A percentile compares a stretch with the other conserved stretches of the same genome.
These are phyloP conservation scores for Pilaira anomala DNA, from an alignment of 192 early-diverging fungal genomes.

Conservation along the genomic window DNA sequence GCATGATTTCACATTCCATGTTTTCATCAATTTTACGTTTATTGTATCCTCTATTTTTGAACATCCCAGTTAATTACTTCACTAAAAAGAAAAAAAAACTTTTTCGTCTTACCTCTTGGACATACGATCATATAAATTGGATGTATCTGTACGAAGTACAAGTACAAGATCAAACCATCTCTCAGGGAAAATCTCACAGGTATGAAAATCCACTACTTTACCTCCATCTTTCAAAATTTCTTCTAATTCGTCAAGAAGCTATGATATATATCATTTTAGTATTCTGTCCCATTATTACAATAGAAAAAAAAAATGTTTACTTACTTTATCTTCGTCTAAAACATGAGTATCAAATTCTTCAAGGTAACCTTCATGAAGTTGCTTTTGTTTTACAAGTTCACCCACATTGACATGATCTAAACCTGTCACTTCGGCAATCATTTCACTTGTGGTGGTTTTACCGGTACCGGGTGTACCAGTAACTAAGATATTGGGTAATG, in stretches of 20 bases:
- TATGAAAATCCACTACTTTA: constrained; percentile 90
- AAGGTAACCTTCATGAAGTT: constrained; percentile 82
- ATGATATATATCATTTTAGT: neutral
- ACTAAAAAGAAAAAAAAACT: too few relatives aligned
- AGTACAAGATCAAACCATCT: constrained; percentile 97
- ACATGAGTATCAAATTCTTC: constrained; percentile 85
- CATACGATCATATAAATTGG: constrained; percentile 77
- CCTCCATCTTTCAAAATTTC: constrained; percentile 74
- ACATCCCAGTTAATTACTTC: neutral
- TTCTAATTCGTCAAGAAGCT: constrained; percentile 93
- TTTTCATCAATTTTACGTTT: constrained; percentile 88
- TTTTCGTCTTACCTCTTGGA: constrained; percentile 64
- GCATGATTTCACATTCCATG: constrained; percentile 96
- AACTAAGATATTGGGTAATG: constrained; percentile 75
- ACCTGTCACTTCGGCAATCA: constrained; percentile 72
- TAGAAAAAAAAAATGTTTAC: neutral
- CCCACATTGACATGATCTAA: constrained; percentile 84
- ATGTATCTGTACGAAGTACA: constrained; percentile 80
- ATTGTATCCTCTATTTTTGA: constrained; percentile 64
- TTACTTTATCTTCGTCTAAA: constrained; percentile 89
- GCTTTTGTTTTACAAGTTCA: constrained; percentile 79
- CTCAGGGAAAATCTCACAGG: constrained; percentile 95
- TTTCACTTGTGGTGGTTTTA: constrained; percentile 75
- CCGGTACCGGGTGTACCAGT: constrained; percentile 87
- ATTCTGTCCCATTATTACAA: too few relatives aligned